Percentiles rank a stretch among this genome's conserved stretches.
phyloP scores from a whole-genome alignment of 805 yeast species.

The Saccharomycopsis schoenii region DNA sequence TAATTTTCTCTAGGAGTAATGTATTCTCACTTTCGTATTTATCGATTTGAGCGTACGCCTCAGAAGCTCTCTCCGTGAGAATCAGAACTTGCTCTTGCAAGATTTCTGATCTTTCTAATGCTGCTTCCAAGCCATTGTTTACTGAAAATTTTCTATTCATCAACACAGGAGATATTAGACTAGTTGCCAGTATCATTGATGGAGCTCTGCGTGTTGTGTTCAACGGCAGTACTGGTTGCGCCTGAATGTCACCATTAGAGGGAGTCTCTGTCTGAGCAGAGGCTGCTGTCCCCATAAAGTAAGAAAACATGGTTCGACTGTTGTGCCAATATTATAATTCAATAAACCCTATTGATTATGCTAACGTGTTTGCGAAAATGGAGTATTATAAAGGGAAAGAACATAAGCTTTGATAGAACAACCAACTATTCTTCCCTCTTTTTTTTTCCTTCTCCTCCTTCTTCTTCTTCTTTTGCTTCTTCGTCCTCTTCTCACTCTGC shows the following conservation, averaged over 20 bases:
- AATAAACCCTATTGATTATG: background rate
- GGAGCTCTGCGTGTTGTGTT: background rate
- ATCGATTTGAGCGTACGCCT: constrained; percentile 18
- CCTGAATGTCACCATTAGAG: background rate
- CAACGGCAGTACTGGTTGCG: background rate
- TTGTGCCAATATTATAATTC: background rate
- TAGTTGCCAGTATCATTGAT: background rate
- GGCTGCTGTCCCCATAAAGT: constrained; percentile 2
- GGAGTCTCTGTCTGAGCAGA: background rate
- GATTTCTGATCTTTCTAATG: constrained; percentile 17
- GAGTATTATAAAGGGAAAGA: background rate
- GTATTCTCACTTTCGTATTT: constrained; percentile 14
- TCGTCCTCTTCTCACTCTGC: background rate
- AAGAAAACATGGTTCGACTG: constrained; percentile 4
- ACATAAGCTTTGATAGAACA: background rate
- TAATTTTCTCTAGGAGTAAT: constrained; percentile 12
- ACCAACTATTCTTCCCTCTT: background rate
- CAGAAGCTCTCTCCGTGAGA: constrained; percentile 17
- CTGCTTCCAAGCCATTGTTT: constrained; percentile 14
- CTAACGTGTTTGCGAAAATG: background rate
- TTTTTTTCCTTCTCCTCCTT: no score
- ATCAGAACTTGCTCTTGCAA: constrained; percentile 18
- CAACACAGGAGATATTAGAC: background rate
- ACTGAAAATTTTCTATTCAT: constrained; percentile 1
- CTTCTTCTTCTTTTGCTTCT: no score